A percentile compares a stretch with the other conserved stretches of the same genome.
Conservation (phyloP, 345 rosid species). For the Kernera saxatilis region DNA sequence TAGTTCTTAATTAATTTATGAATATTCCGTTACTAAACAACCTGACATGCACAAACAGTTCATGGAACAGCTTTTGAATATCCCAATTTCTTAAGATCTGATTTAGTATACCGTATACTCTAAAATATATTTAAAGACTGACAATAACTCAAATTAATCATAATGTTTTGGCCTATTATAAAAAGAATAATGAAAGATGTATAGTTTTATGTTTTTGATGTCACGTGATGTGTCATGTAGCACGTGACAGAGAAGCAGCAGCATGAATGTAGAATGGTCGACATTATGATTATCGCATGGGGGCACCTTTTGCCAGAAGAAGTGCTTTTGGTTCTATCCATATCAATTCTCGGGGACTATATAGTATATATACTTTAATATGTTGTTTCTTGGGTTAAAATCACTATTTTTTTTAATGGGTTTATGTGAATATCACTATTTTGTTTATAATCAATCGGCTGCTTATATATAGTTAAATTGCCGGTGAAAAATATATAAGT, state of each 20-base stretch:
- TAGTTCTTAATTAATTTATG: not conserved
- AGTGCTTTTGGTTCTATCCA: constrained; percentile 1
- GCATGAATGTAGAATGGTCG: constrained; percentile 35
- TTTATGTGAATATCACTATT: too few relatives aligned
- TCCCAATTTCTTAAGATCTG: not conserved
- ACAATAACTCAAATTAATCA: not conserved
- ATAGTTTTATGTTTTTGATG: constrained; percentile 10
- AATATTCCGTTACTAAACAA: constrained; percentile 21
- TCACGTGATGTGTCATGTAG: constrained; percentile 22
- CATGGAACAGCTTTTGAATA: constrained; percentile 18
- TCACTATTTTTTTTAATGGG: not conserved
- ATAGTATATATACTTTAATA: not conserved
- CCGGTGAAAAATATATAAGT: too few relatives aligned
- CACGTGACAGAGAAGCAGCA: constrained; percentile 34
- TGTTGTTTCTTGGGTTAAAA: not conserved
- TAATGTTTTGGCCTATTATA: not conserved
- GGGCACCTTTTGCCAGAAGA: constrained; percentile 33
- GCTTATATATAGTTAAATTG: too few relatives aligned
- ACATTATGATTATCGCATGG: constrained; percentile 55
- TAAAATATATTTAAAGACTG: not conserved
- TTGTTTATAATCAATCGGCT: too few relatives aligned
- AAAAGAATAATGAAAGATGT: not conserved
- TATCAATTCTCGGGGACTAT: not conserved
- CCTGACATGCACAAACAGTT: constrained; percentile 32
- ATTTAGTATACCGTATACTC: not conserved